Conservation (phyloP, 495 filamentous ascomycete species). For the Collariella sp. region DNA sequence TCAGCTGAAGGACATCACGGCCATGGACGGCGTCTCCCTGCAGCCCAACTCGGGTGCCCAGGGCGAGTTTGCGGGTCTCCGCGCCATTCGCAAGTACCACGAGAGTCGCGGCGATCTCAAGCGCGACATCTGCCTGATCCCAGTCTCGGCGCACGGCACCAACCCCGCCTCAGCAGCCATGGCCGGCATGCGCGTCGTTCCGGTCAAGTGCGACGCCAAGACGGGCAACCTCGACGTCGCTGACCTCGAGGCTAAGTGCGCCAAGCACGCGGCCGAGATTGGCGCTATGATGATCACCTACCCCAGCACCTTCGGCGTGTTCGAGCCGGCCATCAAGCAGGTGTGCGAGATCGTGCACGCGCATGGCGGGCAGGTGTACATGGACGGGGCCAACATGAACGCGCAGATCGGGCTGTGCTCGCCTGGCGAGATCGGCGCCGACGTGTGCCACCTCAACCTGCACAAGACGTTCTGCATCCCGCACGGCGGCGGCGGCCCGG, state of each 20-base stretch:
- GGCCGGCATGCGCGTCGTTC: conserved; percentile 94
- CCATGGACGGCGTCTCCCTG: conserved; percentile 80
- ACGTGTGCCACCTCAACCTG: conserved; percentile 95
- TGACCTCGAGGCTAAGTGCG: conserved; percentile 80
- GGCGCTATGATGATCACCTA: conserved; percentile 98
- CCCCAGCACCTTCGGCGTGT: conserved; percentile 93
- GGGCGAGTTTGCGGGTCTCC: conserved; percentile 92
- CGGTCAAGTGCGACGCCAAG: conserved; percentile 81
- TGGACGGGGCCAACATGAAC: conserved; percentile 99
- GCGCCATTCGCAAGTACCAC: conserved; percentile 81
- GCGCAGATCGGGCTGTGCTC: conserved; percentile 97
- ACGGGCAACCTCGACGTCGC: conserved; percentile 85
- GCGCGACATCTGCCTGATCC: conserved; percentile 92
- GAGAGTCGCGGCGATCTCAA: conserved; percentile 54
- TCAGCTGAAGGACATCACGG: conserved; percentile 80
- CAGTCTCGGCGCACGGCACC: conserved; percentile 93
- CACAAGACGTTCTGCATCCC: conserved; percentile 99
- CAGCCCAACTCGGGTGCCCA: conserved; percentile 98
- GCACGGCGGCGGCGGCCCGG: conserved; percentile 91
- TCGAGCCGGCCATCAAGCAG: conserved; percentile 83
- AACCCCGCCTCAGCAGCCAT: conserved; percentile 96
- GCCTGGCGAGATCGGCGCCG: conserved; percentile 92
- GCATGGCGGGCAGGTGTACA: conserved; percentile 92
- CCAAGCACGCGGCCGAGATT: conserved; percentile 76
- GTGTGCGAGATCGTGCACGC: conserved; percentile 80